These are phyloP conservation scores for Colletotrichum liaoningense DNA, from an alignment of 2,329 filamentous ascomycete species.

Conservation along the genomic window DNA sequence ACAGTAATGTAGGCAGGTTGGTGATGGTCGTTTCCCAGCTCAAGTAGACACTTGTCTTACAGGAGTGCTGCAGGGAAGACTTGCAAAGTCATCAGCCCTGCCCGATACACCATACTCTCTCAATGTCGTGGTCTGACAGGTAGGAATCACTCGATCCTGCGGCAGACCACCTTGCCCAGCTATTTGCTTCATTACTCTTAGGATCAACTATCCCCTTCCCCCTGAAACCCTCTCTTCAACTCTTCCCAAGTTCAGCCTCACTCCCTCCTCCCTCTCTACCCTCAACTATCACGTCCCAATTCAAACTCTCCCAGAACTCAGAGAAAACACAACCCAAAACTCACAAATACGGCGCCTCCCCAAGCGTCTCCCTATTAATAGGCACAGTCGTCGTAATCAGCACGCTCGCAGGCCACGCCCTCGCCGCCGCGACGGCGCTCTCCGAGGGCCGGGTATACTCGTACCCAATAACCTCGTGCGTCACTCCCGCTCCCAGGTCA, in stretches of 20 bases:
- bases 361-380: constrained; percentile 36
- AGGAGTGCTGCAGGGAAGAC: too few relatives aligned
- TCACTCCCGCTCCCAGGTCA: background rate
- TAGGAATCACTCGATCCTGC: background rate
- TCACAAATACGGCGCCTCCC: constrained; percentile 39
- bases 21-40: background rate
- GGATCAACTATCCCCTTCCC: background rate
- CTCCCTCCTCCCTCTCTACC: background rate
- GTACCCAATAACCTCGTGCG: constrained; percentile 36
- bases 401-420: constrained; percentile 41
- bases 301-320: too few relatives aligned
- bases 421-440: constrained; percentile 17
- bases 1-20: background rate
- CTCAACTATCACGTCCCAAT: background rate
- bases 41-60: too few relatives aligned
- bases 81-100: too few relatives aligned
- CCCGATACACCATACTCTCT: too few relatives aligned
- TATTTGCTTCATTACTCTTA: background rate
- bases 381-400: constrained; percentile 40
- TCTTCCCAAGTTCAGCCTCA: background rate
- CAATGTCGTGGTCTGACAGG: background rate
- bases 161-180: too few relatives aligned
- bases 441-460: constrained; percentile 32
- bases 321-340: background rate
- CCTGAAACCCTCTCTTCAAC: background rate